Evolutionary conservation across 805 yeast species (phyloP), one percentile per base, ranked within the genome.

Genomic region (Spathaspora sp.): DNA sequence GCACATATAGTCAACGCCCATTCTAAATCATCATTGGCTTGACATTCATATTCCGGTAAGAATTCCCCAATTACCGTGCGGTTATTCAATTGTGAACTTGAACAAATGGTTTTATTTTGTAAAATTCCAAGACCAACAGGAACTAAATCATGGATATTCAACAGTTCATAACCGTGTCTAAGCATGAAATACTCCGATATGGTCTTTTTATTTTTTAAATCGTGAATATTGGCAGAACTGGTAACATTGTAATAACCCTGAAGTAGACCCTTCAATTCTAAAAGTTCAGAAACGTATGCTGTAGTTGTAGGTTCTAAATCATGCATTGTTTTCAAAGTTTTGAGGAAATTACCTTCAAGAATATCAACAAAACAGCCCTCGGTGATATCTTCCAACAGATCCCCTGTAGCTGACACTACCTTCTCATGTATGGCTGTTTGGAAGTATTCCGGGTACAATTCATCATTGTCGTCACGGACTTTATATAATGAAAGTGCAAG

Each of bases 1-100:
- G 91, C 87, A 69, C 93, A 86, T 5, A 87, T 72, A 2, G 89
- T 80, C 48, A 87, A 69, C 44, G 85, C 79, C 93, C 93, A 87
- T 64, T 87, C 94, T 54, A 86, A 75, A 62, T 87, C 96, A 62
- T 87, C 92, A 60, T 84, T 86, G 8, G 85, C 83, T 49, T 77
- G 69, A 60, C 83, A 83, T 44, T 83, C 74, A 61, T 73, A 87
- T 19, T 75, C 76, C 5, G 89, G 89, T 35, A 87, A 67, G 46
- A 80, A 75, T 53, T 81, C 83, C 3, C 81, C 76, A 35, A 87
- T 74, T 0, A 80, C 75, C 14, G 58, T 54, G 44, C 58, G 60
- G 46, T 63, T 60, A 19, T 55, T 54, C 12, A 67, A 67, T 49
- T 73, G 63, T 2, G 80, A 65, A n/a, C 78, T 75, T 17, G 77